Percentiles rank a stretch among this genome's conserved stretches.
phyloP scores from a whole-genome alignment of 1,139 yeast species.

The Kodamaea ohmeri region DNA sequence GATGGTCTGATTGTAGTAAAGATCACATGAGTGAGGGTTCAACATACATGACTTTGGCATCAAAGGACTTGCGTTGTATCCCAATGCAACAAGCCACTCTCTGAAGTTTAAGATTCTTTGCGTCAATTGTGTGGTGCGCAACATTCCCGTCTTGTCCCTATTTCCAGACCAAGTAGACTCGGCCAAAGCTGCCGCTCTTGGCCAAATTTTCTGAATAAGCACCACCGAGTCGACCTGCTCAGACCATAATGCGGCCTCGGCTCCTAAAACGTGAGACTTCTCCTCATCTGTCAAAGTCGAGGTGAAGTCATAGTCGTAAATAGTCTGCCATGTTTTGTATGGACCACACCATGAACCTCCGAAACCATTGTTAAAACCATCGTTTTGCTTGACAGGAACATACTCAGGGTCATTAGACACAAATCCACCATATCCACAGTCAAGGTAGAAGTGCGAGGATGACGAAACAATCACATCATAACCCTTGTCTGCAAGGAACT shows the following conservation, averaged over 20 bases:
- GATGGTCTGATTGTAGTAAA: constrained; percentile 17
- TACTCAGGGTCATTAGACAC: constrained; percentile 39
- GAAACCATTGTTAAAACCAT: constrained; percentile 28
- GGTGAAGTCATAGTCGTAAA: constrained; percentile 40
- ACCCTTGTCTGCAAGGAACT: constrained; percentile 33
- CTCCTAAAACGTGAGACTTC: constrained; percentile 38
- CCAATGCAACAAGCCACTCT: constrained; percentile 41
- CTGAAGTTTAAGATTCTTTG: constrained; percentile 43
- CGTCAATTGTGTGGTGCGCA: constrained; percentile 33
- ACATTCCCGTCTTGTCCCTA: constrained; percentile 27
- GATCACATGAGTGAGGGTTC: constrained; percentile 44
- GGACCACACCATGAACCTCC: constrained; percentile 54
- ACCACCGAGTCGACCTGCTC: constrained; percentile 42
- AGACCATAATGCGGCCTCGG: constrained; percentile 47
- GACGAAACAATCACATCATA: constrained; percentile 46
- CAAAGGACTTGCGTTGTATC: constrained; percentile 38
- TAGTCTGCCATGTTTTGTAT: constrained; percentile 49
- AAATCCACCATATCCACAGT: constrained; percentile 48
- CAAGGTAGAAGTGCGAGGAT: constrained; percentile 38
- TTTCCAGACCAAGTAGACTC: constrained; percentile 50
- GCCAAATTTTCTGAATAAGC: constrained; percentile 45
- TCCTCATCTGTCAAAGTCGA: constrained; percentile 34
- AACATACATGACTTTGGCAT: constrained; percentile 41
- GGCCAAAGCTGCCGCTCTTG: constrained; percentile 47
- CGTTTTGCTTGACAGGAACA: constrained; percentile 24